phyloP scores from a whole-genome alignment of 2,329 filamentous ascomycete species.

The Thyridium curvatum region DNA sequence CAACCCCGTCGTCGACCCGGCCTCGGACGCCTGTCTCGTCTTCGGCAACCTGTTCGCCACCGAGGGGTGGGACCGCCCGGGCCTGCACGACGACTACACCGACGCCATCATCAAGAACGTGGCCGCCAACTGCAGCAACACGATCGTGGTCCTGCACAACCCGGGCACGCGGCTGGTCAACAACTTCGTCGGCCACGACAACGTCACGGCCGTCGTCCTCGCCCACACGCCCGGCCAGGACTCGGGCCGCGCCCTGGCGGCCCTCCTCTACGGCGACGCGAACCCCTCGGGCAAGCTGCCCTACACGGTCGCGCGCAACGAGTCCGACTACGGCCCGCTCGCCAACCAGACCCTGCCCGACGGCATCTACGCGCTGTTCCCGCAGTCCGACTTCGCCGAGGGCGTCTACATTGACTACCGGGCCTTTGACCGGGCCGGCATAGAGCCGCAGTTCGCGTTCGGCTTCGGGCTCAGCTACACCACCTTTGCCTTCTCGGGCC shows the following conservation, averaged over 20 bases:
- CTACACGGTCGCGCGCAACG: conserved; percentile 49
- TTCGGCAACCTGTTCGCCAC: conserved; percentile 61
- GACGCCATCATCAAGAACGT: conserved; percentile 27
- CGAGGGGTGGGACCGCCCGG: conserved; percentile 28
- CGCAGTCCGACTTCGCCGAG: conserved; percentile 47
- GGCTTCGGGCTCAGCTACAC: conserved; percentile 53
- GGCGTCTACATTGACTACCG: conserved; percentile 51
- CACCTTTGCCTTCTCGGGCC: conserved; percentile 38
- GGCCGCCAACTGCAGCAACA: conserved; percentile 44
- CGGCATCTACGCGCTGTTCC: conserved; percentile 26
- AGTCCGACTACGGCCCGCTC: conserved; percentile 41
- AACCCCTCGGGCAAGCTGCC: conserved; percentile 53
- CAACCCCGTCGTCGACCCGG: not conserved
- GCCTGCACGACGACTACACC: conserved; percentile 7
- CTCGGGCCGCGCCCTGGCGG: conserved; percentile 51
- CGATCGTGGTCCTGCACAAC: conserved; percentile 61
- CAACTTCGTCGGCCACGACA: conserved; percentile 47
- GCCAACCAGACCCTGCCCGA: conserved; percentile 12
- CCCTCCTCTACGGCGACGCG: conserved; percentile 53
- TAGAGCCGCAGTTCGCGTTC: conserved; percentile 46
- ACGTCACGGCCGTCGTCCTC: conserved; percentile 55
- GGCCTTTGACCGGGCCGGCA: conserved; percentile 41
- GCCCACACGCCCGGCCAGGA: conserved; percentile 57
- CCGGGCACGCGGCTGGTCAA: conserved; percentile 57
- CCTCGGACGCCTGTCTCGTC: conserved; percentile 37